A percentile compares a stretch with the other conserved stretches of the same genome.
Evolutionary conservation across 2,329 filamentous ascomycete species (phyloP).

Genomic region (Aureobasidium sp.): DNA sequence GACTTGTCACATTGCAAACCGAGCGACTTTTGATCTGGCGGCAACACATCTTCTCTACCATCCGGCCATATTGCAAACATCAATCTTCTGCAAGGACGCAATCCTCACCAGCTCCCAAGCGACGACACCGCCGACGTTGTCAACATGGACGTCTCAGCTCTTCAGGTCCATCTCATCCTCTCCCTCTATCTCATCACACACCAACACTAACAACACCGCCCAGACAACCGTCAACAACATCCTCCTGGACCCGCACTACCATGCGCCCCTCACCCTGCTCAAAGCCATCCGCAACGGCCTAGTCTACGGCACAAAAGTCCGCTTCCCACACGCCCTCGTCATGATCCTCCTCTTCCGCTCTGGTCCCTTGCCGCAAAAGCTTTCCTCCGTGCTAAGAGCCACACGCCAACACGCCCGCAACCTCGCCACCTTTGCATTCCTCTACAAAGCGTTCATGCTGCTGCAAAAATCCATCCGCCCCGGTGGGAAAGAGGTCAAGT

Average conservation of each 20-base stretch:
- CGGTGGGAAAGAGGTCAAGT: conserved; percentile 56
- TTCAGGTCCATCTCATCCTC: not conserved
- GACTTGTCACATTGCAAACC: no score
- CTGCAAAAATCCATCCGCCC: conserved; percentile 49
- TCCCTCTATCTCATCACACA: not conserved
- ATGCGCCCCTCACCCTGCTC: conserved; percentile 74
- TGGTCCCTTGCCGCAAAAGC: conserved; percentile 72
- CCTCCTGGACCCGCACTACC: conserved; percentile 74
- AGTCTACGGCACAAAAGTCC: conserved; percentile 94
- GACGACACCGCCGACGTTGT: no score
- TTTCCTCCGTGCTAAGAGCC: conserved; percentile 69
- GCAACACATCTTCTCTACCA: no score
- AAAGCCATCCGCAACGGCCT: conserved; percentile 95
- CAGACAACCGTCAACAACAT: conserved; percentile 68
- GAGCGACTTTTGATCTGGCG: no score
- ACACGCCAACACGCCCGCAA: conserved; percentile 88
- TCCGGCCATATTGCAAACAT: no score
- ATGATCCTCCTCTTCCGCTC: conserved; percentile 97
- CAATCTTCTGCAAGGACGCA: no score
- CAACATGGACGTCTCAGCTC: conserved; percentile 12
- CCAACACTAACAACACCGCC: not conserved
- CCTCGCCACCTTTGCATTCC: conserved; percentile 79
- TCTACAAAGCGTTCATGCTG: conserved; percentile 83
- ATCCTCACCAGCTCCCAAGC: no score
- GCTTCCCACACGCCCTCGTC: conserved; percentile 94